These are phyloP conservation scores for Helminthosporium solani DNA, from an alignment of 2,329 filamentous ascomycete species.

Conservation along the genomic window DNA sequence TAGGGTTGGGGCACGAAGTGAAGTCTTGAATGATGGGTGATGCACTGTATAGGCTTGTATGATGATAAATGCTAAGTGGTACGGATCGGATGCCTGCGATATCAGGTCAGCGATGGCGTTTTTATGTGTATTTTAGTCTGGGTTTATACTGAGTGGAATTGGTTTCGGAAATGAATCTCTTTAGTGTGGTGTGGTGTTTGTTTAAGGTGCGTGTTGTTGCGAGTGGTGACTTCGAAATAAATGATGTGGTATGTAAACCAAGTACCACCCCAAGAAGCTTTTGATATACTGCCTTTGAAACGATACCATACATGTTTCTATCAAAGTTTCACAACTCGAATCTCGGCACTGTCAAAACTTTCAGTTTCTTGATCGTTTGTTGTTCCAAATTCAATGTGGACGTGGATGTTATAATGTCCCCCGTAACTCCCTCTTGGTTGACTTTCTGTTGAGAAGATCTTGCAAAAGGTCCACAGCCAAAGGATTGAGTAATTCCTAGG, in stretches of 20 bases:
- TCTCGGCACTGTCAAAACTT: slow-evolving; percentile 2
- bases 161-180: too few relatives aligned
- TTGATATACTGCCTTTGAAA: not conserved
- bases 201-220: too few relatives aligned
- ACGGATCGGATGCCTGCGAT: too few relatives aligned
- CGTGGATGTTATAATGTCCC: not conserved
- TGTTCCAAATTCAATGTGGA: not conserved
- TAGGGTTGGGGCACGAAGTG: not conserved
- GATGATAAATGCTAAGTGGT: not conserved
- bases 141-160: too few relatives aligned
- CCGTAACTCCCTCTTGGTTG: not conserved
- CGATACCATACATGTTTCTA: not conserved
- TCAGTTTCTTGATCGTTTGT: not conserved
- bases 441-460: slow-evolving; percentile 1
- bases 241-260: too few relatives aligned
- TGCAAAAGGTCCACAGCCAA: slow-evolving; percentile 5
- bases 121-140: too few relatives aligned
- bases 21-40: not conserved
- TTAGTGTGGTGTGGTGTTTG: too few relatives aligned
- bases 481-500: slow-evolving; percentile 11
- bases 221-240: too few relatives aligned
- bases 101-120: too few relatives aligned
- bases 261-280: not conserved
- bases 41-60: too few relatives aligned
- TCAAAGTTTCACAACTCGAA: slow-evolving; percentile 1